These are phyloP conservation scores for Cotoneaster glaucophyllus DNA, from an alignment of 306 rosid genomes.

Conservation along the genomic window DNA sequence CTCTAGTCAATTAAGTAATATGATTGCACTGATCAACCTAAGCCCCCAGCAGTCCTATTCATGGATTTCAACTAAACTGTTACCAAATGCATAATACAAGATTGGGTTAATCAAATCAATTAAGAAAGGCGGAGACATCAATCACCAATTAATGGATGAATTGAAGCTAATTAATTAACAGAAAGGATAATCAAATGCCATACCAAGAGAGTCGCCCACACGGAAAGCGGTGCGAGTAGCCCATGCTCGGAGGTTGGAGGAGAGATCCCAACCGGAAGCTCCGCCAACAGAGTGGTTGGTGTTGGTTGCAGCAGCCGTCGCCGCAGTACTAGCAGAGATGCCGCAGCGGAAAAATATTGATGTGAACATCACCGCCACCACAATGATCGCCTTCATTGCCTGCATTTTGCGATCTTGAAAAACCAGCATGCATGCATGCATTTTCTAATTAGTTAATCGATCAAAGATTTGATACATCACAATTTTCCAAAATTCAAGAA, in stretches of 20 bases:
- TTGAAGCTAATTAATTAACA: background rate
- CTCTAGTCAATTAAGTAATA: too few species aligned
- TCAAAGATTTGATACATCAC: too few species aligned
- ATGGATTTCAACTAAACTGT: too few species aligned
- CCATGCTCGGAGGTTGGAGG: slow-evolving; percentile 51
- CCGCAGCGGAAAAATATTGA: slow-evolving; percentile 56
- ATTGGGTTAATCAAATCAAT: too few species aligned
- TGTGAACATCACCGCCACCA: slow-evolving; percentile 33
- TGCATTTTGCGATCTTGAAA: too few species aligned
- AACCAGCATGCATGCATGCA: too few species aligned
- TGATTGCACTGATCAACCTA: too few species aligned
- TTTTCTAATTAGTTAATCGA: too few species aligned
- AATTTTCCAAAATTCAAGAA: too few species aligned
- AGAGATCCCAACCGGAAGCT: slow-evolving; percentile 68
- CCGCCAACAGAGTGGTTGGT: slow-evolving; percentile 63
- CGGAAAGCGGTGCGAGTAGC: slow-evolving; percentile 33
- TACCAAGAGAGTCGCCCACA: slow-evolving; percentile 68
- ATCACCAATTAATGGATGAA: background rate
- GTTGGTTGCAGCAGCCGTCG: background rate
- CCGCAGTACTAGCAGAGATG: slow-evolving; percentile 26
- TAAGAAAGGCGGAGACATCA: too few species aligned
- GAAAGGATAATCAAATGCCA: background rate
- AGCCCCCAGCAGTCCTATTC: too few species aligned
- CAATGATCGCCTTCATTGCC: slow-evolving; percentile 47
- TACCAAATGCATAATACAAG: too few species aligned